Base-by-base conservation (phyloP, 345 rosid species). In the Syzygium aromaticum region DNA sequence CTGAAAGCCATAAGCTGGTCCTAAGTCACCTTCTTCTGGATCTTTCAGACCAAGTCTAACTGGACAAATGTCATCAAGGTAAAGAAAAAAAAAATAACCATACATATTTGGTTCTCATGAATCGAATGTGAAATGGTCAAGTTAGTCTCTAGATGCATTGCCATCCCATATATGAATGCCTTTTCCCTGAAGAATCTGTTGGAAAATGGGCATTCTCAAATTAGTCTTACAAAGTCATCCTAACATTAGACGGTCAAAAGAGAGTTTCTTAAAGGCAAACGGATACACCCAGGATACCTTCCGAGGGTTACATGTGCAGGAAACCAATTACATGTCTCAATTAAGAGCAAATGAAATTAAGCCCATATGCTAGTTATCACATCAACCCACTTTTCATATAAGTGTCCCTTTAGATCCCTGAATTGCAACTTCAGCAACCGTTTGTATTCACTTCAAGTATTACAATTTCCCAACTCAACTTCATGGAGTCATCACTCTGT, bases 121-220 rank as follows among this genome's bases (percentile, higher is more conserved):
- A 43, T 77, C 46, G 23, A 85, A 80, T 54, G 52, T 82, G 89
- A 91, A 90, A 99, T 98, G 92, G 86, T 95, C 96, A 87, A 98
- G 98, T 92, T 94, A 96, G 22, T 88, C 95, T 88, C 99, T 92
- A 73, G 99, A 96, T 67, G 97, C 97, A 92, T 98, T 96, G 85
- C 94, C 97, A 43, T 96, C 98, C 99, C 99, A 96, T 86, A 96
- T 95, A 87, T 92, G 97, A 85, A 98, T 93, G 38, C 95, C 99
- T 89, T 95, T 96, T 85, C 94, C 98, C 89, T 95, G 99, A 91
- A 98, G 99, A 78, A 93, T 93, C 99, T 97, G 94, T 86, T 84
- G 85, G 63, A 54, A 46, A 51, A 86, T 85, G 57, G 54, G 59
- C 56, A 56, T 90, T 87, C 86, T 85, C 67, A 43, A 83, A 40